These are phyloP conservation scores for Nannochloropsis granulata DNA, from an alignment of 108 stramenopile species.

Conservation along the genomic window DNA sequence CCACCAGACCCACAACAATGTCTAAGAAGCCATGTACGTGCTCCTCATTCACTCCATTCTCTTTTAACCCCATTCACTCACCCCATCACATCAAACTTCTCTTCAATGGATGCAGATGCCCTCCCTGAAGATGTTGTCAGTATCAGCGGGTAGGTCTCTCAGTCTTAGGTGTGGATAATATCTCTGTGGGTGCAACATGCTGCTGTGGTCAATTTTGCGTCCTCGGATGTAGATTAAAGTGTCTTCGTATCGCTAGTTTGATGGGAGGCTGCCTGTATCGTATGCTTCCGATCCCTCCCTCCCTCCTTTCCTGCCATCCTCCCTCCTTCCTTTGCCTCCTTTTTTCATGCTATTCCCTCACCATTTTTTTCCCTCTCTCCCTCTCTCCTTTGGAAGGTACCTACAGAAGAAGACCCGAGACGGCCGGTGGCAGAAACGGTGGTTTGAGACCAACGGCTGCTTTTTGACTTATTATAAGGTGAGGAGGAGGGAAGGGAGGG, in stretches of 20 bases:
- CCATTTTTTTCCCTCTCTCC: background rate
- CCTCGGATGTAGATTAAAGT: too few species aligned
- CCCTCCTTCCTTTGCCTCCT: background rate
- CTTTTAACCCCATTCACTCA: background rate
- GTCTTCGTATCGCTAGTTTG: too few species aligned
- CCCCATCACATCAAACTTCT: background rate
- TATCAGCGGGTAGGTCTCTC: background rate
- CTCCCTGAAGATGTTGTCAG: background rate
- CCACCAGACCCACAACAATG: background rate
- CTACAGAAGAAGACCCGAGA: constrained; percentile 83
- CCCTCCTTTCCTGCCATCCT: background rate
- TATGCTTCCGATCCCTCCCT: background rate
- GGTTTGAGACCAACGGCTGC: constrained; percentile 90
- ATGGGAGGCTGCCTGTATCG: background rate
- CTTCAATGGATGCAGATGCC: background rate
- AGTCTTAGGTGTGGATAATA: background rate
- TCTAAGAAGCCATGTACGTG: background rate
- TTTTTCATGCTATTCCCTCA: background rate
- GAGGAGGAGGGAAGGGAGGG: background rate
- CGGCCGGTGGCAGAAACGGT: constrained; percentile 90
- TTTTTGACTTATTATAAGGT: constrained; percentile 87
- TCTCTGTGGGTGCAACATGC: too few species aligned
- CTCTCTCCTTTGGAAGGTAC: constrained; percentile 37
- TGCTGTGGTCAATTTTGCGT: too few species aligned
- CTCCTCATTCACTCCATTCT: background rate